Evolutionary conservation across 139 green algal species (phyloP).

Genomic region (Marvania coccoides): DNA sequence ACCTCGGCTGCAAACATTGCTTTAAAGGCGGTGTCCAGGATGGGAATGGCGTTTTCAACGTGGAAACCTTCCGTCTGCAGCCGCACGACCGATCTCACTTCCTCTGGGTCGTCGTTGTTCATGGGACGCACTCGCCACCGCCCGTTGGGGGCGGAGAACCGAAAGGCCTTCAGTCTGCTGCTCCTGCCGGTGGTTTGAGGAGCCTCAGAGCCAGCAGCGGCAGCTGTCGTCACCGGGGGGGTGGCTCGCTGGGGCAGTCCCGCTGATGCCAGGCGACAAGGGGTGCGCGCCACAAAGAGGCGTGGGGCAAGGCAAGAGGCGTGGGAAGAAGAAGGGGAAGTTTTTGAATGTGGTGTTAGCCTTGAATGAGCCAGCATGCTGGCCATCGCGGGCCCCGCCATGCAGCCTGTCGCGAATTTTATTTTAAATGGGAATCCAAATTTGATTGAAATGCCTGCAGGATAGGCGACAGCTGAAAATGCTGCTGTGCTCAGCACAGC

Average conservation of each 20-base stretch:
- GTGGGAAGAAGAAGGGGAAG: not conserved
- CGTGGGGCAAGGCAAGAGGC: not conserved
- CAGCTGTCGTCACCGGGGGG: not conserved
- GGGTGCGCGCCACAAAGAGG: not conserved
- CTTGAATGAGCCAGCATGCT: no score
- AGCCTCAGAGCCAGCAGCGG: not conserved
- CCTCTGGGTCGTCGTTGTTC: slow-evolving; percentile 5
- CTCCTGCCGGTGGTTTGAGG: no score
- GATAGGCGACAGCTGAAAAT: no score
- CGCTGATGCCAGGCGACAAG: not conserved
- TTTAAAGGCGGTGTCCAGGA: slow-evolving; percentile 10
- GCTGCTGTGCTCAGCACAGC: no score
- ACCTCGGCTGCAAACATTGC: slow-evolving; percentile 21
- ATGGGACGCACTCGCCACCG: slow-evolving; percentile 13
- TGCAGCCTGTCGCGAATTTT: no score
- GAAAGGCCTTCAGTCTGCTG: no score
- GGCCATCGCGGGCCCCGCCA: no score
- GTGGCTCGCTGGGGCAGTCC: not conserved
- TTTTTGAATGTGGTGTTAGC: no score
- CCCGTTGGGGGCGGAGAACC: not conserved
- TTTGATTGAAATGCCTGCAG: no score
- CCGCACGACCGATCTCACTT: slow-evolving; percentile 4
- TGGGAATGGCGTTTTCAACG: not conserved
- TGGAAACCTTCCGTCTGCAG: slow-evolving; percentile 7
- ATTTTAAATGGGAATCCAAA: no score